phyloP scores from a whole-genome alignment of 805 yeast genomes.

The fission yeast (Schizosaccharomyces pombe) region DNA sequence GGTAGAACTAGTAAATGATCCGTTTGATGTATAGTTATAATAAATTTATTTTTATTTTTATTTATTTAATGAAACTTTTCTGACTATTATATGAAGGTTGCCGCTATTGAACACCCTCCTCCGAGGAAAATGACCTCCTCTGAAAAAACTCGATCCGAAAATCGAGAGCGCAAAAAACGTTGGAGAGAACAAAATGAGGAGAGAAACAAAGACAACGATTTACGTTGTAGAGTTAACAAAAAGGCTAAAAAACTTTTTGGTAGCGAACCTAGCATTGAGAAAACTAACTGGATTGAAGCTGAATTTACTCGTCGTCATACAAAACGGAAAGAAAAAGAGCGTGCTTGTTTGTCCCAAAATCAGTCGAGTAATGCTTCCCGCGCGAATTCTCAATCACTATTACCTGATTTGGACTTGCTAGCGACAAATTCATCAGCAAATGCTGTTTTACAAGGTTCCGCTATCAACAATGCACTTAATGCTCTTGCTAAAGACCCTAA shows the following conservation, averaged over 20 bases:
- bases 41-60: no score
- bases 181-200: constrained; percentile 67
- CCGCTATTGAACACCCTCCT: not conserved
- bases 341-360: not conserved
- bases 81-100: not conserved
- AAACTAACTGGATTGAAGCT: constrained; percentile 42
- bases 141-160: constrained; percentile 21
- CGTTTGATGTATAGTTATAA: not conserved
- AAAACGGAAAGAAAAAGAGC: constrained; percentile 20
- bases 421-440: not conserved
- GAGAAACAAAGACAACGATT: constrained; percentile 69
- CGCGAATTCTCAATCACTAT: not conserved
- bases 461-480: not conserved
- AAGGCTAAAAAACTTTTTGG: constrained; percentile 52
- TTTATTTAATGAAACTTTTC: not conserved
- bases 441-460: not conserved
- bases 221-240: constrained; percentile 51
- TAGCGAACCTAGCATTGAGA: constrained; percentile 27
- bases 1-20: not conserved
- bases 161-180: constrained; percentile 53
- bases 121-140: constrained; percentile 1
- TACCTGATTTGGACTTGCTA: not conserved
- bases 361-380: not conserved
- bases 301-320: constrained; percentile 47
- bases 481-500: not conserved